A percentile compares a stretch with the other conserved stretches of the same genome.
phyloP scores from a whole-genome alignment of 495 filamentous ascomycete species.

The Daldinia loculata region DNA sequence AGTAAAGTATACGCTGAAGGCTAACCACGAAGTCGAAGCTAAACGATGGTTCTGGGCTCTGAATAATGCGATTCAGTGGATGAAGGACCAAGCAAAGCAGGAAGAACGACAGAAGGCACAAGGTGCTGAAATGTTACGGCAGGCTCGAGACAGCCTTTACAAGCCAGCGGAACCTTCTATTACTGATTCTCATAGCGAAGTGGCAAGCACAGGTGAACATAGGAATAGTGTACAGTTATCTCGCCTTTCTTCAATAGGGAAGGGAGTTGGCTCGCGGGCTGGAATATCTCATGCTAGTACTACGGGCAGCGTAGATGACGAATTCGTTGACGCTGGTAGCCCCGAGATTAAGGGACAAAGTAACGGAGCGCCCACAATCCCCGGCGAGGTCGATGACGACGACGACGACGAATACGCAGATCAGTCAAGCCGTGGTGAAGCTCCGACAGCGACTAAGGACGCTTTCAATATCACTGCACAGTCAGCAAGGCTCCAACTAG shows the following conservation, averaged over 20 bases:
- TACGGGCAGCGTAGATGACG: constrained; percentile 53
- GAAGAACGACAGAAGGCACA: constrained; percentile 78
- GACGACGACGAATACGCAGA: constrained; percentile 90
- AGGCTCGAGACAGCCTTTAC: constrained; percentile 71
- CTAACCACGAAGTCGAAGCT: constrained; percentile 92
- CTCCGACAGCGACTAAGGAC: constrained; percentile 78
- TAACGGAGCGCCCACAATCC: constrained; percentile 24
- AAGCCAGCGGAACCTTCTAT: constrained; percentile 49
- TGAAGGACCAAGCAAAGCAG: constrained; percentile 93
- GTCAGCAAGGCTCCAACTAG: constrained; percentile 90
- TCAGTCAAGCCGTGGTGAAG: constrained; percentile 80
- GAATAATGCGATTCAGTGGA: constrained; percentile 98
- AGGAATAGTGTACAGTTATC: constrained; percentile 58
- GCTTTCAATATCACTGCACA: constrained; percentile 95
- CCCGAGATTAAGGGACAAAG: constrained; percentile 45
- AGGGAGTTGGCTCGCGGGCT: constrained; percentile 33
- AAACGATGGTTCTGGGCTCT: constrained; percentile 98
- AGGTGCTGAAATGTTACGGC: constrained; percentile 77
- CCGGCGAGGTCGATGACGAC: constrained; percentile 54
- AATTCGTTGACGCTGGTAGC: constrained; percentile 51
- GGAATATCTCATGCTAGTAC: constrained; percentile 49
- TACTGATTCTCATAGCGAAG: constrained; percentile 61
- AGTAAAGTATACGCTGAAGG: constrained; percentile 98
- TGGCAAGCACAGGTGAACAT: constrained; percentile 55
- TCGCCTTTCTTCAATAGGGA: constrained; percentile 50